A percentile compares a stretch with the other conserved stretches of the same genome.
phyloP scores from a whole-genome alignment of 306 rosid species.

The Geum urbanum region DNA sequence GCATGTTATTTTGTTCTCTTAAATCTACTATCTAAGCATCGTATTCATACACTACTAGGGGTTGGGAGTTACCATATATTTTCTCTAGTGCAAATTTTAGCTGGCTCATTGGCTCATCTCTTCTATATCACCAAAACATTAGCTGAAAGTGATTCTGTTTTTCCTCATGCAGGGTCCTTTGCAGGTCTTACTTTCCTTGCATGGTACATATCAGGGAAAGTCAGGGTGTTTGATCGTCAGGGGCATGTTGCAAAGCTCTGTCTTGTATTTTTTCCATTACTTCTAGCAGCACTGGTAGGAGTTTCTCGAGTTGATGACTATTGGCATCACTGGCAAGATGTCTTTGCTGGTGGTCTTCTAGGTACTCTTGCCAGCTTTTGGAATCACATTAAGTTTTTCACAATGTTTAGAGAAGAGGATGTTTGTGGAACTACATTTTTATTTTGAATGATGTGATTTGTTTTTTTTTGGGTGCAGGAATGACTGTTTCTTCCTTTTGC shows the following conservation, averaged over 20 bases:
- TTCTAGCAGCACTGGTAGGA: conserved; percentile 64
- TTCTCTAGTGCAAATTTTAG: background rate
- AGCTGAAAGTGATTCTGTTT: conserved; percentile 15
- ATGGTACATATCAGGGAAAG: conserved; percentile 80
- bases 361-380: conserved; percentile 35
- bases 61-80: background rate
- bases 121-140: conserved; percentile 16
- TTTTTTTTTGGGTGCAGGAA: conserved; percentile 45
- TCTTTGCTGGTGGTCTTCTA: conserved; percentile 75
- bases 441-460: background rate
- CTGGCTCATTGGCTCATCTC: conserved; percentile 19
- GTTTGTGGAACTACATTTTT: conserved; percentile 4
- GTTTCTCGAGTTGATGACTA: conserved; percentile 95
- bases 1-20: background rate
- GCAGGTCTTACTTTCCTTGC: conserved; percentile 81
- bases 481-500: conserved; percentile 63
- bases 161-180: conserved; percentile 71
- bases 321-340: conserved; percentile 98
- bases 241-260: conserved; percentile 87
- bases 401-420: background rate
- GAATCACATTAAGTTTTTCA: background rate
- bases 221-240: conserved; percentile 66
- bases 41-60: background rate
- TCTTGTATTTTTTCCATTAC: conserved; percentile 60
- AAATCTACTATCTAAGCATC: background rate